These are phyloP conservation scores for Aphanomyces cochlioides DNA, from an alignment of 352 stramenopile genomes.

Conservation along the genomic window DNA sequence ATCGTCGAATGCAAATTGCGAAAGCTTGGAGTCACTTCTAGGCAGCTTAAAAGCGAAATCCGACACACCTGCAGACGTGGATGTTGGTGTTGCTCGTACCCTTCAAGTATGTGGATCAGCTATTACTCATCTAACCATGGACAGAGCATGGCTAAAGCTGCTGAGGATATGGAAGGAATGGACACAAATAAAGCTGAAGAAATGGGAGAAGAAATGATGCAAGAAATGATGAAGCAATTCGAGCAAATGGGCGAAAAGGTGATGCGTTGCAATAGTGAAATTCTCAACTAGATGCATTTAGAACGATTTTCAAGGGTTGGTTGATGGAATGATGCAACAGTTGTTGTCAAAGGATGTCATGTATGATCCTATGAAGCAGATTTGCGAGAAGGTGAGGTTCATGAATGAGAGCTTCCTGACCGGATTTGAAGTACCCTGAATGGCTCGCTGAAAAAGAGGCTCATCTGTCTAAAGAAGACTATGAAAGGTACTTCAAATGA, in stretches of 20 bases:
- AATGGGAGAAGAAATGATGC: slow-evolving; percentile 94
- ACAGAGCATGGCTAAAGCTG: slow-evolving; percentile 85
- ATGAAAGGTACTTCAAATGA: slow-evolving; percentile 53
- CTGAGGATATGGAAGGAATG: slow-evolving; percentile 81
- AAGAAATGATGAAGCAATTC: slow-evolving; percentile 95
- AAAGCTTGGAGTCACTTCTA: slow-evolving; percentile 69
- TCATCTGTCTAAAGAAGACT: slow-evolving; percentile 88
- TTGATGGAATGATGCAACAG: slow-evolving; percentile 98
- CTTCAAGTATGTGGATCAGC: slow-evolving; percentile 48
- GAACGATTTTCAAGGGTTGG: slow-evolving; percentile 88
- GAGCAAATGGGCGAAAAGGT: slow-evolving; percentile 93
- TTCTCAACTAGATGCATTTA: slow-evolving; percentile 32
- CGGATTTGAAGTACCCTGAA: slow-evolving; percentile 85
- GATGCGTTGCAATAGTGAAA: not conserved
- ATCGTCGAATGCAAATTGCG: slow-evolving; percentile 47
- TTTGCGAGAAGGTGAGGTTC: slow-evolving; percentile 64
- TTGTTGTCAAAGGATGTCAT: slow-evolving; percentile 97
- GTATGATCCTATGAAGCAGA: slow-evolving; percentile 98
- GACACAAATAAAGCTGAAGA: slow-evolving; percentile 77
- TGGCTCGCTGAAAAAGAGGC: slow-evolving; percentile 94
- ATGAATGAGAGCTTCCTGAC: slow-evolving; percentile 13
- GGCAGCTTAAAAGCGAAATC: slow-evolving; percentile 46
- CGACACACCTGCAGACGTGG: slow-evolving; percentile 42
- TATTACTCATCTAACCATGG: not conserved
- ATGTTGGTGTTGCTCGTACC: slow-evolving; percentile 78